These are phyloP conservation scores for Blastobotrys illinoisensis DNA, from an alignment of 1,139 yeast species.

Conservation along the genomic window DNA sequence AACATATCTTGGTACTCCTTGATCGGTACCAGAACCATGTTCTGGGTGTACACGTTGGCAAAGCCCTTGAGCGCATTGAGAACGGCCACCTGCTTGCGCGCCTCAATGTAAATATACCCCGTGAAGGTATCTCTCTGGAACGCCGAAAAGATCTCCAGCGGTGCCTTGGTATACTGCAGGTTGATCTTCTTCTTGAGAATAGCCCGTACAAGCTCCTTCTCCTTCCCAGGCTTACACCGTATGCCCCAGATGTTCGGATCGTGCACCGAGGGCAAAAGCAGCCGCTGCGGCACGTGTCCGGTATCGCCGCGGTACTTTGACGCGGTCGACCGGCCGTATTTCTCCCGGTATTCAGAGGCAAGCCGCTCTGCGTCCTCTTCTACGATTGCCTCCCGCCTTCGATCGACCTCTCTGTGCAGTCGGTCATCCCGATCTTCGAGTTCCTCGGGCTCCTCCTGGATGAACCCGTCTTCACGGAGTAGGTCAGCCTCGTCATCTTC, in stretches of 20 bases:
- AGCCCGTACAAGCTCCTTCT: slow-evolving; percentile 82
- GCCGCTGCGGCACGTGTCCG: slow-evolving; percentile 86
- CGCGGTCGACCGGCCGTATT: slow-evolving; percentile 82
- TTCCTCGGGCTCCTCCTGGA: slow-evolving; percentile 38
- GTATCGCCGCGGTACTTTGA: slow-evolving; percentile 85
- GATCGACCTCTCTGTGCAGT: slow-evolving; percentile 86
- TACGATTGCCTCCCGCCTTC: slow-evolving; percentile 80
- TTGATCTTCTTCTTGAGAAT: slow-evolving; percentile 72
- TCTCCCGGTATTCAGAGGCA: slow-evolving; percentile 87
- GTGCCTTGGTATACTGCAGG: slow-evolving; percentile 54
- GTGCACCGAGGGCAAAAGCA: slow-evolving; percentile 89
- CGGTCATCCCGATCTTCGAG: slow-evolving; percentile 59
- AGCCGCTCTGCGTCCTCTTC: slow-evolving; percentile 94
- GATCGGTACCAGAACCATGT: slow-evolving; percentile 84
- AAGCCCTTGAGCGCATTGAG: slow-evolving; percentile 83
- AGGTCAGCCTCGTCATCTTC: slow-evolving; percentile 91
- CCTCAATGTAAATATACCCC: slow-evolving; percentile 91
- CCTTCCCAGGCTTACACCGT: slow-evolving; percentile 88
- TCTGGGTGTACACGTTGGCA: slow-evolving; percentile 67
- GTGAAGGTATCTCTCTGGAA: slow-evolving; percentile 91
- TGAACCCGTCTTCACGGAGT: slow-evolving; percentile 62
- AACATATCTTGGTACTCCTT: slow-evolving; percentile 91
- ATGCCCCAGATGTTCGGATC: slow-evolving; percentile 97
- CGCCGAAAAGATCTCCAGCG: slow-evolving; percentile 77
- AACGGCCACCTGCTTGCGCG: slow-evolving; percentile 88